Percentiles rank a stretch among this genome's conserved stretches.
Conservation (phyloP, 2,329 filamentous ascomycete species). For the Coleophoma eucalyptorum region DNA sequence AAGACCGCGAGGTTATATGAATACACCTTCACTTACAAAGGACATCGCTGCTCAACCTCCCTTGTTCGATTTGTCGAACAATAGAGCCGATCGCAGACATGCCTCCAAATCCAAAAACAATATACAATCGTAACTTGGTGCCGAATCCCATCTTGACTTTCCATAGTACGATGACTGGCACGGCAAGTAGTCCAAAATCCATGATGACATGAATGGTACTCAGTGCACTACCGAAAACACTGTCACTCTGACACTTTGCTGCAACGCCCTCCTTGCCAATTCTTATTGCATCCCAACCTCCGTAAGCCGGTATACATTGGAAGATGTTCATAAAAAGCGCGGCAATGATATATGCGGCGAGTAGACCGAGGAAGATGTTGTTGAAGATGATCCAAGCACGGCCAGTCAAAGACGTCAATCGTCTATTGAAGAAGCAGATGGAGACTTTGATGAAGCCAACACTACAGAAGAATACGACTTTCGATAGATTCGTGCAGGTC, state of each 20-base stretch:
- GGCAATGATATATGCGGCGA: slow-evolving; percentile 24
- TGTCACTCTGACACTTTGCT: slow-evolving; percentile 17
- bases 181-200: slow-evolving; percentile 28
- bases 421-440: slow-evolving; percentile 32
- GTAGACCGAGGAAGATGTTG: slow-evolving; percentile 26
- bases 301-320: slow-evolving; percentile 21
- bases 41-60: slow-evolving; percentile 5
- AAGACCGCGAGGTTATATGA: too few species aligned
- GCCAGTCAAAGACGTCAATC: slow-evolving; percentile 28
- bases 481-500: slow-evolving; percentile 81
- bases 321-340: slow-evolving; percentile 28
- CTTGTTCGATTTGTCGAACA: slow-evolving; percentile 22
- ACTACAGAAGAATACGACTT: slow-evolving; percentile 98
- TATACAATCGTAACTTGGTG: slow-evolving; percentile 27
- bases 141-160: slow-evolving; percentile 25
- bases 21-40: slow-evolving; percentile 2
- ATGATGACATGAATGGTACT: slow-evolving; percentile 29
- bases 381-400: slow-evolving; percentile 25
- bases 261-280: slow-evolving; percentile 15
- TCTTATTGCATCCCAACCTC: slow-evolving; percentile 23
- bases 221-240: slow-evolving; percentile 18
- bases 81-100: slow-evolving; percentile 27
- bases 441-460: slow-evolving; percentile 33
- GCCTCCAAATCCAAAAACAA: slow-evolving; percentile 28
- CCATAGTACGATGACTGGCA: slow-evolving; percentile 32